These are phyloP conservation scores for Fusarium irregulare DNA, from an alignment of 2,329 filamentous ascomycete genomes.

Conservation along the genomic window DNA sequence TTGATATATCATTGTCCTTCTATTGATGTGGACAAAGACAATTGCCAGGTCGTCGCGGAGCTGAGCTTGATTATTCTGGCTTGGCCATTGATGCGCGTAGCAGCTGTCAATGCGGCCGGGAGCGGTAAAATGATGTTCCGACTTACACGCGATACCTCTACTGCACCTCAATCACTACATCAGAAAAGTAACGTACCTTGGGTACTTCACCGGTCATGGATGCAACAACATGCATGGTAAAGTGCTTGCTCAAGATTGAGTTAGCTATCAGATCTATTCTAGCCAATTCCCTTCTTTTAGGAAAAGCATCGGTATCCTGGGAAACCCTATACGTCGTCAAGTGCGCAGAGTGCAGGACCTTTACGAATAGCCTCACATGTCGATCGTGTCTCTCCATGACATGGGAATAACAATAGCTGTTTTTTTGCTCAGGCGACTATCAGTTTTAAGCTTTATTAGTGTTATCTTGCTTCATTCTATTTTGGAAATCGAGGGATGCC, in stretches of 20 bases:
- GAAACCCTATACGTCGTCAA: too few species aligned
- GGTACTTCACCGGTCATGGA: neutral
- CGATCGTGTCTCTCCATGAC: neutral
- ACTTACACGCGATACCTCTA: slow-evolving; percentile 31
- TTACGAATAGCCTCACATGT: neutral
- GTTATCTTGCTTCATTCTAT: neutral
- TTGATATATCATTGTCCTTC: slow-evolving; percentile 31
- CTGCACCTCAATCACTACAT: too few species aligned
- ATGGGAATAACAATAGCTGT: neutral
- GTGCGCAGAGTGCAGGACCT: neutral
- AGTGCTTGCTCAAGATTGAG: neutral
- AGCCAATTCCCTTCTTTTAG: neutral
- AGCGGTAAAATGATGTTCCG: slow-evolving; percentile 39
- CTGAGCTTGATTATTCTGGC: slow-evolving; percentile 36
- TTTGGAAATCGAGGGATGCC: neutral
- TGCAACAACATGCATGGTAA: neutral
- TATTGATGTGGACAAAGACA: slow-evolving; percentile 40
- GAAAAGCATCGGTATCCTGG: neutral
- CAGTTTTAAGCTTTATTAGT: neutral
- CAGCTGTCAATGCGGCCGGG: slow-evolving; percentile 25
- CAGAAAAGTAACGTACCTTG: too few species aligned
- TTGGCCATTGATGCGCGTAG: slow-evolving; percentile 33
- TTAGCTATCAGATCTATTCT: neutral
- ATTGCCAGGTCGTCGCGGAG: slow-evolving; percentile 37
- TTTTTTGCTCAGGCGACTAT: neutral